These are phyloP conservation scores for Saccharomycopsis selenospora DNA, from an alignment of 805 yeast species.

Conservation along the genomic window DNA sequence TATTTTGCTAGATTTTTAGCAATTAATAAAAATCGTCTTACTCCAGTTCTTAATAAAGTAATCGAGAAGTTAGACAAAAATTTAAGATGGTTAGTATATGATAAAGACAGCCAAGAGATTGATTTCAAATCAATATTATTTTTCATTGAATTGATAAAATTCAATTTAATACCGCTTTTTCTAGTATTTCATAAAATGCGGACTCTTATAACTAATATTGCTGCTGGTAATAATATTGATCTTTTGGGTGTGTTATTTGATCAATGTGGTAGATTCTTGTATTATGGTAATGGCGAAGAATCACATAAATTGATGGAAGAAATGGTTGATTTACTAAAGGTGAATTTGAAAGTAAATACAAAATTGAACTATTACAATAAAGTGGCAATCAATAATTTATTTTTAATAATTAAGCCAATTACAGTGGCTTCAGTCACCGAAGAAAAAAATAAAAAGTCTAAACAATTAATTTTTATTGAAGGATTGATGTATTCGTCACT, in stretches of 20 bases:
- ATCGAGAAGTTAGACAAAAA: slow-evolving; percentile 49
- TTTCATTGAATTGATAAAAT: slow-evolving; percentile 70
- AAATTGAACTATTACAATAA: slow-evolving; percentile 47
- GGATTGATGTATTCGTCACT: slow-evolving; percentile 48
- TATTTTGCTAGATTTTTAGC: slow-evolving; percentile 63
- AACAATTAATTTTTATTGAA: slow-evolving; percentile 43
- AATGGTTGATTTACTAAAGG: slow-evolving; percentile 48
- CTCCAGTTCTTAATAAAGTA: slow-evolving; percentile 46
- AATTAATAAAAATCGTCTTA: slow-evolving; percentile 42
- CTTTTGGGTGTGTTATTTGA: slow-evolving; percentile 66
- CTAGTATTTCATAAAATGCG: slow-evolving; percentile 68
- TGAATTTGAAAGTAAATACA: slow-evolving; percentile 41
- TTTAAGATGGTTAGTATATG: slow-evolving; percentile 53
- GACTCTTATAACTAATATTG: slow-evolving; percentile 43
- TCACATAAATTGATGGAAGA: slow-evolving; percentile 52
- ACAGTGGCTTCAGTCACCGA: slow-evolving; percentile 32
- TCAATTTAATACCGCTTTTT: slow-evolving; percentile 64
- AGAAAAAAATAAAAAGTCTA: slow-evolving; percentile 29
- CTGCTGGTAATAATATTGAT: slow-evolving; percentile 55
- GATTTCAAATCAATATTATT: slow-evolving; percentile 54
- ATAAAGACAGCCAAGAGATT: slow-evolving; percentile 30
- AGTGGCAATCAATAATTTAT: slow-evolving; percentile 49
- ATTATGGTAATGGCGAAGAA: slow-evolving; percentile 41
- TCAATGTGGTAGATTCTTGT: slow-evolving; percentile 58
- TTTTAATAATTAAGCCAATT: slow-evolving; percentile 52